Base-by-base conservation (phyloP, 148 eudicot genomes). In the Persicaria tinctoria region DNA sequence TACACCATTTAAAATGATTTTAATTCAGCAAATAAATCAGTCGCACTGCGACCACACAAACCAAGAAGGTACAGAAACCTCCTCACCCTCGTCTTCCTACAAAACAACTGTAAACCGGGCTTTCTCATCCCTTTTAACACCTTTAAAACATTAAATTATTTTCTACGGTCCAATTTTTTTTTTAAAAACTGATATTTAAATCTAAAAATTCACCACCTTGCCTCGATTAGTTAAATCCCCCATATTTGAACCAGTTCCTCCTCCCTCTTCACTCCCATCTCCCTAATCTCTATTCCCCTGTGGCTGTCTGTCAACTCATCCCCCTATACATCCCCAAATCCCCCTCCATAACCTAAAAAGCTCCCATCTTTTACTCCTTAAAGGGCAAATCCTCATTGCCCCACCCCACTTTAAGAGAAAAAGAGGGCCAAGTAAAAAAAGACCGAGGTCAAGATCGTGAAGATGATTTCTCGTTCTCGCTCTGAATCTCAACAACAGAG, bases 211-310 rank as follows among this genome's bases (percentile, higher is more conserved):
- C 66, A 83, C 75, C 80, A 82, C 79, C 76, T 72, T 80, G 80
- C 82, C 87, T 87, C 86, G 86, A 84, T 80, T 55, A 78, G 72
- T 75, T 75, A 79, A 85, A 78, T 59, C 48, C 79, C 76, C 59
- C 74, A 63, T 76, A 82, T 86, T 88, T 86, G 82, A 89, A 90
- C 75, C 79, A 46, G 66, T 16, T 63, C 71, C 23, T 76, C 18
- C 75, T 50, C 66, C 32, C 75, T 50, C 66, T 73, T 62, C 79
- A 23, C 49, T 68, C 68, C 64, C 78, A 66, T 64, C 73, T 73
- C 59, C 17, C 41, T 32, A 32, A 32, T 32, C 41, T 32, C 41
- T 32, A 32, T 32, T 32, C 41, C 62, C 47, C 76, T 14, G n/a
- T n/a, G n/a, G n/a, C n/a, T n/a, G 3, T 20, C 44, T 50, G 18